Evolutionary conservation across 1,139 yeast species (phyloP), one percentile per base, ranked within the genome.

Genomic region (Wickerhamomyces sp.): DNA sequence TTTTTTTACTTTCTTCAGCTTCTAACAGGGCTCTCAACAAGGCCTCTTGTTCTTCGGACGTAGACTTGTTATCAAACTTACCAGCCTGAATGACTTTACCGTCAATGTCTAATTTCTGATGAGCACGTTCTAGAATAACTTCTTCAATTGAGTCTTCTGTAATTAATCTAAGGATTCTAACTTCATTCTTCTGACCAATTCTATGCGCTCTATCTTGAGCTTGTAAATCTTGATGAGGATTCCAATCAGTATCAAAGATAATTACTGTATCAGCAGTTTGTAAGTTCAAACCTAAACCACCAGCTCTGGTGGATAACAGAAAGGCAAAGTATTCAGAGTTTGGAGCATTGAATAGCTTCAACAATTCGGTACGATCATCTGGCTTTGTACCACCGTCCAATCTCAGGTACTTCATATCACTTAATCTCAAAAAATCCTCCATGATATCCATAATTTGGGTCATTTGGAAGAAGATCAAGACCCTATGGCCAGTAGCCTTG

Each of bases 161-260:
- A 47, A 87, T 85, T 52, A 87, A 74, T 65, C 94, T 74, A 59
- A 87, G 74, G 56, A 87, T 87, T 60, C 91, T 73, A 37, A 87
- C 95, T 62, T 84, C 94, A 61, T 86, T 85, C 71, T 86, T 86
- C 63, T 87, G 95, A 39, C 95, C 95, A 66, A 87, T 86, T 71
- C 95, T 78, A 68, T 87, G 95, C 0, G 95, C 95, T 69, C 95
- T 78, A 64, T 88, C 95, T 65, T 86, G 93, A 8, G 95, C 95
- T 66, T 87, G 95, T 60, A 87, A 76, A 78, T 87, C 95, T 65
- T 87, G 95, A 69, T 87, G 95, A 4, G 95, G 95, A 62, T 87
- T 87, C 93, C 94, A 86, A 72, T 87, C 95, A 8, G 94, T 84
- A 62, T 87, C 95, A 59, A 86, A 86, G 49, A 87, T 86, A 54